Evolutionary conservation across 2,329 filamentous ascomycete genomes (phyloP).

Genomic region (Xylaria arbuscula): DNA sequence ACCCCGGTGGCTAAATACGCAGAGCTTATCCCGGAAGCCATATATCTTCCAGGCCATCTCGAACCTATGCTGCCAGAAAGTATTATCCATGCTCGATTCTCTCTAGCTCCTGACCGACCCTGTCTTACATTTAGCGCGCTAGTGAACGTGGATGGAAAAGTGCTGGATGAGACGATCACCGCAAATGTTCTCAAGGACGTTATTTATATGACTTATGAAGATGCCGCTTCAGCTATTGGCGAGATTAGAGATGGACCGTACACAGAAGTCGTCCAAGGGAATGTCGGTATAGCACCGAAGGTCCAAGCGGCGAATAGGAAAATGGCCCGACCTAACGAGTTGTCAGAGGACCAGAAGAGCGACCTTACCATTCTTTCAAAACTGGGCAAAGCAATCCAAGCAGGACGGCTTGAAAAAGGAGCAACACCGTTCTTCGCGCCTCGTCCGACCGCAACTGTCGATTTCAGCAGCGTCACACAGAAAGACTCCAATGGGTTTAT

Average conservation of each 20-base stretch:
- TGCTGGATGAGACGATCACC: slow-evolving; percentile 66
- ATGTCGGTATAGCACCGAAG: slow-evolving; percentile 50
- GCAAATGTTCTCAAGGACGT: slow-evolving; percentile 66
- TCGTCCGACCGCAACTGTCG: slow-evolving; percentile 57
- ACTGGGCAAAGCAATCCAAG: slow-evolving; percentile 60
- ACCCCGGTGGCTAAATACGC: slow-evolving; percentile 70
- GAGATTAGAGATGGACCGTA: slow-evolving; percentile 48
- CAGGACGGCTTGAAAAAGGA: slow-evolving; percentile 58
- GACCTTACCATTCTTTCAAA: slow-evolving; percentile 61
- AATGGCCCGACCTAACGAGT: slow-evolving; percentile 57
- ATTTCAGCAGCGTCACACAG: slow-evolving; percentile 52
- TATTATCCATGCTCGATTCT: slow-evolving; percentile 63
- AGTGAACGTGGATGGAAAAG: slow-evolving; percentile 62
- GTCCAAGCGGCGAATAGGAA: slow-evolving; percentile 50
- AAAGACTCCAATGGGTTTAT: slow-evolving; percentile 45
- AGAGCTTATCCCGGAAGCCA: slow-evolving; percentile 68
- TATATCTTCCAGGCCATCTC: slow-evolving; percentile 69
- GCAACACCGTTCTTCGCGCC: slow-evolving; percentile 62
- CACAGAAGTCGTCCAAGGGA: slow-evolving; percentile 28
- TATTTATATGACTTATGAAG: slow-evolving; percentile 66
- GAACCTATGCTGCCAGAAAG: slow-evolving; percentile 68
- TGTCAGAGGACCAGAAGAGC: slow-evolving; percentile 56
- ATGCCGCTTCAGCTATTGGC: slow-evolving; percentile 59
- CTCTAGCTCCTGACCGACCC: slow-evolving; percentile 62
- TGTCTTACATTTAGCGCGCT: slow-evolving; percentile 72